Evolutionary conservation across 2,329 filamentous ascomycete genomes (phyloP).

Genomic region (Aspergillus neotritici): DNA sequence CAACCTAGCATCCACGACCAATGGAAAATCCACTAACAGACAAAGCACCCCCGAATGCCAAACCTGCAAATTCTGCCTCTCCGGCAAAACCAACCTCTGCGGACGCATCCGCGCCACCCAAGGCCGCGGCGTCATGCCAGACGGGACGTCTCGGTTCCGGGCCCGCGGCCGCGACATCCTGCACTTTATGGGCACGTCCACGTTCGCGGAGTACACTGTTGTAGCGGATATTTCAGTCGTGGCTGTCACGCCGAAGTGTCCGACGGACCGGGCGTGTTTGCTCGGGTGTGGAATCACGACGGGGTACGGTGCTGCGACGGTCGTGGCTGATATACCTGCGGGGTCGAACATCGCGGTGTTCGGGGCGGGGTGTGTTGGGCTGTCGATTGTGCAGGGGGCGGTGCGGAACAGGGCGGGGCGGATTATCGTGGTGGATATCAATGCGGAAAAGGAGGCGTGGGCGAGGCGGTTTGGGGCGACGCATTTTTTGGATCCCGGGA

Average conservation of each 20-base stretch:
- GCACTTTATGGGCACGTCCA: constrained; percentile 99
- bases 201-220: constrained; percentile 98
- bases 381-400: constrained; percentile 91
- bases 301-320: constrained; percentile 89
- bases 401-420: constrained; percentile 69
- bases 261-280: constrained; percentile 93
- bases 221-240: constrained; percentile 98
- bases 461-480: constrained; percentile 90
- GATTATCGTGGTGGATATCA: constrained; percentile 67
- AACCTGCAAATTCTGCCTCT: constrained; percentile 99
- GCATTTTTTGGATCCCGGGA: constrained; percentile 92
- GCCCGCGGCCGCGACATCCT: constrained; percentile 92
- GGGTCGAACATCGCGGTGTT: constrained; percentile 88
- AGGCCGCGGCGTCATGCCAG: constrained; percentile 93
- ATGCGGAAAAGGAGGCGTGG: constrained; percentile 88
- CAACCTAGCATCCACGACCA: constrained; percentile 9
- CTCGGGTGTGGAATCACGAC: constrained; percentile 98
- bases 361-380: constrained; percentile 89
- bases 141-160: constrained; percentile 90
- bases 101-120: constrained; percentile 98
- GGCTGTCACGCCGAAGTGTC: constrained; percentile 80
- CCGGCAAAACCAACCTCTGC: constrained; percentile 98
- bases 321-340: constrained; percentile 86
- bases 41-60: constrained; percentile 86
- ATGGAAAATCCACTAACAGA: constrained; percentile 4